A percentile compares a stretch with the other conserved stretches of the same genome.
phyloP scores from a whole-genome alignment of 306 rosid genomes.

The Macrotyloma uniflorum region DNA sequence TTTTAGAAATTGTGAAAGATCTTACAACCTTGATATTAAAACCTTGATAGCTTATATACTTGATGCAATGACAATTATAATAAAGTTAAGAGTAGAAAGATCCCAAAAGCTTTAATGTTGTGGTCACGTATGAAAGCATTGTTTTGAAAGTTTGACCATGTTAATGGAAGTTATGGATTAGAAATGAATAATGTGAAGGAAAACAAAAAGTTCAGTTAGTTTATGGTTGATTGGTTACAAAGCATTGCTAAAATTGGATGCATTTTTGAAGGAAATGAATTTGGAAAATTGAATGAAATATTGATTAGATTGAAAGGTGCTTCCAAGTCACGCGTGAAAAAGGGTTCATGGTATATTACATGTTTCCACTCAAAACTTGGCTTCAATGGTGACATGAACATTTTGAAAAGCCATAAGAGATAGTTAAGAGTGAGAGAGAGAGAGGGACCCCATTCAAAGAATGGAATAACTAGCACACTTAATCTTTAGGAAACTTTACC shows the following conservation, averaged over 20 bases:
- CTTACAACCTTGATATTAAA: too few relatives aligned
- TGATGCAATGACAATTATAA: too few relatives aligned
- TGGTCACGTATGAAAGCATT: too few relatives aligned
- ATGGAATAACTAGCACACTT: slow-evolving; percentile 7
- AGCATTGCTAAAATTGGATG: slow-evolving; percentile 8
- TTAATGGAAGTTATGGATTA: too few relatives aligned
- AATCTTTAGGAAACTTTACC: neutral
- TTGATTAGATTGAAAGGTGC: slow-evolving; percentile 17
- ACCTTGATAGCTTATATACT: too few relatives aligned
- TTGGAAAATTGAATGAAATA: neutral
- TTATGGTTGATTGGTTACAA: slow-evolving; percentile 15
- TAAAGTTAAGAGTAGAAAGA: too few relatives aligned
- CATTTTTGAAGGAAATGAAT: neutral
- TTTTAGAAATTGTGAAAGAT: too few relatives aligned
- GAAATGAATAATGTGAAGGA: neutral
- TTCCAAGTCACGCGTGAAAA: slow-evolving; percentile 28
- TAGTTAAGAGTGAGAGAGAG: too few relatives aligned
- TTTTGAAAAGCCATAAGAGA: neutral
- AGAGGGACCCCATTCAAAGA: neutral
- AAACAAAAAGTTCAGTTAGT: neutral
- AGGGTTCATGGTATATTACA: neutral
- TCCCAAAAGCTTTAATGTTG: too few relatives aligned
- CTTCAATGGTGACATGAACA: slow-evolving; percentile 19
- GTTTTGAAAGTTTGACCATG: too few relatives aligned
- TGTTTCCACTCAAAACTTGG: neutral